phyloP scores from a whole-genome alignment of 208 protist species.

The Naegleria gruberi region DNA sequence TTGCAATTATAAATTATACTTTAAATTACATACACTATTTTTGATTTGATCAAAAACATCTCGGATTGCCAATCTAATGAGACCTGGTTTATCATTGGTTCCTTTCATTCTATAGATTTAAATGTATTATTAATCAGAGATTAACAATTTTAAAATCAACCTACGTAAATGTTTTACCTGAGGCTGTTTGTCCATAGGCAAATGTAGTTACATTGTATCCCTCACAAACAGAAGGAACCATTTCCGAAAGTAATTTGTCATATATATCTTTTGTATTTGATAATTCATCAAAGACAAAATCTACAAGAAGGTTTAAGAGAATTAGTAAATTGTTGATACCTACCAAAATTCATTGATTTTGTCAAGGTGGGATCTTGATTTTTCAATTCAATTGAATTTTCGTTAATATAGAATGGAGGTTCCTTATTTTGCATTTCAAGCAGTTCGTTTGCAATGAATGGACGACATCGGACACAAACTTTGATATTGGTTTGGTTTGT shows the following conservation, averaged over 20 bases:
- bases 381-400: neutral
- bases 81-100: slow-evolving; percentile 23
- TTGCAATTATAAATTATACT: neutral
- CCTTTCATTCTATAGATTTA: slow-evolving; percentile 75
- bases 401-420: neutral
- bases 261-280: neutral
- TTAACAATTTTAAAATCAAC: neutral
- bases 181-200: slow-evolving; percentile 81
- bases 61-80: slow-evolving; percentile 23
- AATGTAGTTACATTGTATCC: slow-evolving; percentile 85
- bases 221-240: slow-evolving; percentile 35
- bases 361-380: neutral
- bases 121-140: neutral
- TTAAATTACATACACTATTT: neutral
- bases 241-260: neutral
- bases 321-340: neutral
- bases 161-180: slow-evolving; percentile 51
- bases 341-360: neutral
- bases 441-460: neutral
- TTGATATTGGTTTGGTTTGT: neutral
- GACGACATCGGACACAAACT: neutral
- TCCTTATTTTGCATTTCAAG: neutral
- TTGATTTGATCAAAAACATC: slow-evolving; percentile 28
- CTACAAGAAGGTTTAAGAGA: neutral
- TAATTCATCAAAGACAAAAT: neutral